phyloP scores from a whole-genome alignment of 192 early-diverging fungal species.

The Podila minutissima region DNA sequence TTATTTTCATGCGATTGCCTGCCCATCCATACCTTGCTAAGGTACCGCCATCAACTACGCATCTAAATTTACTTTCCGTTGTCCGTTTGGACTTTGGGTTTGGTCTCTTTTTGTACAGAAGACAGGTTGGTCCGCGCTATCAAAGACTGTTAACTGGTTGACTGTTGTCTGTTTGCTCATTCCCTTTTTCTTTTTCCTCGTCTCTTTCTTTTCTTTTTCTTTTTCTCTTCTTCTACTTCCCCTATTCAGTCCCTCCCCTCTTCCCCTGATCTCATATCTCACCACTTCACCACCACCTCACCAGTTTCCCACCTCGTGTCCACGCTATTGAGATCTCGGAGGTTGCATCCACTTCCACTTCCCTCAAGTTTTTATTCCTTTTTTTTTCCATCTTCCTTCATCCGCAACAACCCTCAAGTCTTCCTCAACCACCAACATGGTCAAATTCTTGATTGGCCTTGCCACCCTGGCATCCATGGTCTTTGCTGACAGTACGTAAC shows the following conservation, averaged over 20 bases:
- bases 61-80: no score
- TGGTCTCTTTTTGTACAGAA: no score
- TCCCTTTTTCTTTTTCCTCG: not conserved
- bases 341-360: not conserved
- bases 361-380: not conserved
- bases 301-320: not conserved
- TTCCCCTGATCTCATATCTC: not conserved
- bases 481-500: slow-evolving; percentile 46
- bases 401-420: not conserved
- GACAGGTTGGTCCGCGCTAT: no score
- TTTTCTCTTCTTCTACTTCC: not conserved
- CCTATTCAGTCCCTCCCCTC: not conserved
- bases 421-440: slow-evolving; percentile 13
- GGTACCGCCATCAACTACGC: no score
- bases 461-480: slow-evolving; percentile 33
- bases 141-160: no score
- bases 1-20: no score
- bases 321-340: not conserved
- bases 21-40: no score
- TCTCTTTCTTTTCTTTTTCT: not conserved
- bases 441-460: slow-evolving; percentile 30
- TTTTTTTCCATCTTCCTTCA: not conserved
- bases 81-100: no score
- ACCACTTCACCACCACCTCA: not conserved
- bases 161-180: no score